Base-by-base conservation (phyloP, 1,284 basidiomycete genomes). In the Baeospora myosura region DNA sequence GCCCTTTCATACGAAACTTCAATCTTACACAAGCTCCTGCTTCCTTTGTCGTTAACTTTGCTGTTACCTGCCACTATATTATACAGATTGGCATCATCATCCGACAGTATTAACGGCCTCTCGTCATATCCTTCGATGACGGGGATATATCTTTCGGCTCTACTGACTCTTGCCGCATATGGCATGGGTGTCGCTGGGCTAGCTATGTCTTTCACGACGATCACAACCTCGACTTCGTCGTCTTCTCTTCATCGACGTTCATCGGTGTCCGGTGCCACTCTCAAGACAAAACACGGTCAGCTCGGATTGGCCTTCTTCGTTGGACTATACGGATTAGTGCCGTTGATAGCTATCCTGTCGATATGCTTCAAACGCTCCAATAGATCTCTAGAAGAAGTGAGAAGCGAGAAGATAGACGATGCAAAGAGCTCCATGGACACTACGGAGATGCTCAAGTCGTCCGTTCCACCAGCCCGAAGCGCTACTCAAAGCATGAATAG, bases 251-350 rank as follows among this genome's bases (percentile, higher is more conserved):
- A 51, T 38, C 69, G 62, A 50, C 61, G 66, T 26, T 54, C 61
- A 35, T 46, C 52, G 35, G 39, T 50, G 11, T 55, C 66, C 12
- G 50, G 52, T 29, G 38, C 49, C 10, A 56, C 70, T 49, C 61
- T 88, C 29, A 65, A 63, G 46, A 87, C 84, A 2, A 55, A 57
- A 7, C 85, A 88, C 52, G 75, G 78, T 18, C 66, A 68, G 52
- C 76, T 71, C 1, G 81, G 80, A 29, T 60, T 87, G 34, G 71
- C 68, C 14, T 67, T 88, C 12, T 82, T 81, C 53, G 48, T 73
- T 26, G 68, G 65, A 24, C 59, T 85, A 17, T 87, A 85, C 54
- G 65, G 59, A 31, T 22, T 78, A 31, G 47, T 76, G 14, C 81
- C 81, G 20, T 33, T 69, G 12, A 55, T 77, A 23, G 62, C 66